Evolutionary conservation across 495 filamentous ascomycete genomes (phyloP).

Genomic region (Choiromyces venosus): DNA sequence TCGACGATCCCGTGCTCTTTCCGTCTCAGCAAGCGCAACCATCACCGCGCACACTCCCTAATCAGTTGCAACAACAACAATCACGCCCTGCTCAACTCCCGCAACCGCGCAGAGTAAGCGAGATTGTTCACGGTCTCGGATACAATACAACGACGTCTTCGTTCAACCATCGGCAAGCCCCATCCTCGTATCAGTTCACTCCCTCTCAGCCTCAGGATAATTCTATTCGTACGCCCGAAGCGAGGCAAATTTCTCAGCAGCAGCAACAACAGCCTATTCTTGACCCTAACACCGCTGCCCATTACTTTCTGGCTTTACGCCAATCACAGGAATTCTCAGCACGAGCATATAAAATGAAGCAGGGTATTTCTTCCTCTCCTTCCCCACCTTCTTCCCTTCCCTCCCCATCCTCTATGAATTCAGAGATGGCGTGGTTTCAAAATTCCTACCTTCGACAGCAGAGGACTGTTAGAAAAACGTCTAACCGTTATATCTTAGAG

Average conservation of each 20-base stretch:
- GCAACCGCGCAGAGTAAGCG: conserved; percentile 49
- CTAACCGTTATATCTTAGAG: conserved; percentile 24
- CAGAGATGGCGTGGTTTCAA: conserved; percentile 38
- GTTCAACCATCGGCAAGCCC: conserved; percentile 54
- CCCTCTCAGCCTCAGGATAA: conserved; percentile 43
- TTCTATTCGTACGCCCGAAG: conserved; percentile 53
- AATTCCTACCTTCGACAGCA: conserved; percentile 36
- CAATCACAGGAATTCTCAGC: conserved; percentile 27
- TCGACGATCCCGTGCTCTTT: conserved; percentile 42
- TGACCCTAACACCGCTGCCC: conserved; percentile 48
- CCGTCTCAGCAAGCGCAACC: conserved; percentile 25
- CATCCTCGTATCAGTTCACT: conserved; percentile 34
- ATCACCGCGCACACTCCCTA: conserved; percentile 37
- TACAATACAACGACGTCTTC: conserved; percentile 54
- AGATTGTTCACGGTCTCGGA: conserved; percentile 57
- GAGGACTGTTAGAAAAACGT: conserved; percentile 40
- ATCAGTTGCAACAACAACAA: conserved; percentile 29
- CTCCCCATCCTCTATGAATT: conserved; percentile 47
- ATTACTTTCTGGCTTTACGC: conserved; percentile 28
- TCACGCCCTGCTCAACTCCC: conserved; percentile 36
- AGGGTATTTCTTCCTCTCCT: conserved; percentile 29
- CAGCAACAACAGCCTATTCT: conserved; percentile 51
- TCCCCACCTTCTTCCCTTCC: conserved; percentile 43
- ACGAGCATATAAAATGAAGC: conserved; percentile 34
- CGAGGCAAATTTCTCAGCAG: conserved; percentile 48